A percentile compares a stretch with the other conserved stretches of the same genome.
Conservation (phyloP, 441 rosid species). For the Capsella rubella region DNA sequence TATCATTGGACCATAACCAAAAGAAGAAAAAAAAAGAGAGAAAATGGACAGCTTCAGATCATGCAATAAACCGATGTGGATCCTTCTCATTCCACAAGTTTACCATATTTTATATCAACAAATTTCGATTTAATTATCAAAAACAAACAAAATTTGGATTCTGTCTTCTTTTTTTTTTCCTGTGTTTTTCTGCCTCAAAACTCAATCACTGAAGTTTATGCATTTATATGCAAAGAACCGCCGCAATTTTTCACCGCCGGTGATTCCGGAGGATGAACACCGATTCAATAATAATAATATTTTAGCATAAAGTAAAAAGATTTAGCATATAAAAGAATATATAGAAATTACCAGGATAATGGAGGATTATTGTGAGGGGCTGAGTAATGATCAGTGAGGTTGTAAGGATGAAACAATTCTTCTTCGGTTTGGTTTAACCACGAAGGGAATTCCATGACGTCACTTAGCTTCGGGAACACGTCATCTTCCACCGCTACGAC, state of each 20-base stretch:
- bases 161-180: neutral
- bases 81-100: slow-evolving; percentile 42
- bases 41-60: slow-evolving; percentile 44
- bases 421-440: slow-evolving; percentile 82
- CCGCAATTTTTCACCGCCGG: slow-evolving; percentile 33
- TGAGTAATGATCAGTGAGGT: slow-evolving; percentile 56
- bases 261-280: slow-evolving; percentile 22
- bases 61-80: slow-evolving; percentile 46
- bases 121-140: slow-evolving; percentile 8
- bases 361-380: slow-evolving; percentile 75
- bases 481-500: slow-evolving; percentile 46
- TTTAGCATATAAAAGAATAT: neutral
- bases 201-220: slow-evolving; percentile 34
- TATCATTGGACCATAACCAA: slow-evolving; percentile 41
- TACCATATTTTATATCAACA: slow-evolving; percentile 27
- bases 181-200: slow-evolving; percentile 32
- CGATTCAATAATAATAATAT: neutral
- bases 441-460: slow-evolving; percentile 82
- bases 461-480: slow-evolving; percentile 64
- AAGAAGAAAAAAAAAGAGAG: neutral
- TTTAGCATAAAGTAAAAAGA: neutral
- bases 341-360: slow-evolving; percentile 66
- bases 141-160: neutral
- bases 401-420: slow-evolving; percentile 61
- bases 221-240: slow-evolving; percentile 33